Percentiles rank a stretch among this genome's conserved stretches.
phyloP scores from a whole-genome alignment of 73 alveolate genomes.

The Symbiodinium natans region DNA sequence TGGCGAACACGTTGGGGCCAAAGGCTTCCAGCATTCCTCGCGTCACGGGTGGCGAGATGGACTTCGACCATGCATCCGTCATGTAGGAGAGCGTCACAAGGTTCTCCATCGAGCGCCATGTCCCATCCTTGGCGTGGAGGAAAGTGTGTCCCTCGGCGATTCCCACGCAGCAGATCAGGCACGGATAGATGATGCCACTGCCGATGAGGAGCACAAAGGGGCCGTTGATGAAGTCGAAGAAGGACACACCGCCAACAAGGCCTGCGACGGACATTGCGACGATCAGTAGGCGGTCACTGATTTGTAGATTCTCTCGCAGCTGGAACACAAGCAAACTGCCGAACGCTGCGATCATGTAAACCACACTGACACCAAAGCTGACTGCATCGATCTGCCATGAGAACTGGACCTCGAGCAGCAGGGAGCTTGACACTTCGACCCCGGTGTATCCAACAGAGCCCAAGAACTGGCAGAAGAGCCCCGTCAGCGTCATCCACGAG shows the following conservation, averaged over 20 bases:
- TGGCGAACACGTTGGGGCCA: background rate
- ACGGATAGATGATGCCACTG: slow-evolving; percentile 6
- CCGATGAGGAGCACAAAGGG: background rate
- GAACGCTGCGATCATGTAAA: background rate
- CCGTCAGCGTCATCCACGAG: background rate
- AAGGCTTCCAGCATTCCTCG: slow-evolving; percentile 3
- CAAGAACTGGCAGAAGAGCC: slow-evolving; percentile 15
- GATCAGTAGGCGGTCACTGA: background rate
- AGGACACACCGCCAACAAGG: background rate
- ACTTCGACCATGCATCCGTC: background rate
- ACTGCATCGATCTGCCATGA: background rate
- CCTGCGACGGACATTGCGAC: background rate
- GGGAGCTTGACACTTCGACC: background rate
- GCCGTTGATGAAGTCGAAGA: slow-evolving; percentile 1
- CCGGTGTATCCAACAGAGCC: background rate
- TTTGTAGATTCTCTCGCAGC: background rate
- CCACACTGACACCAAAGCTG: slow-evolving; percentile 8
- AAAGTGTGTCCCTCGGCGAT: background rate
- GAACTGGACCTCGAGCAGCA: slow-evolving; percentile 8
- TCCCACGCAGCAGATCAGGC: background rate
- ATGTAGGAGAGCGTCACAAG: slow-evolving; percentile 7
- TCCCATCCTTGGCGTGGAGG: background rate
- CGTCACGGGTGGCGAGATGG: background rate
- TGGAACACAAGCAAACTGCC: background rate
- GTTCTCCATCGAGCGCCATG: background rate